Base-by-base conservation (phyloP, 2,329 filamentous ascomycete genomes). In the Helotiales sp. region DNA sequence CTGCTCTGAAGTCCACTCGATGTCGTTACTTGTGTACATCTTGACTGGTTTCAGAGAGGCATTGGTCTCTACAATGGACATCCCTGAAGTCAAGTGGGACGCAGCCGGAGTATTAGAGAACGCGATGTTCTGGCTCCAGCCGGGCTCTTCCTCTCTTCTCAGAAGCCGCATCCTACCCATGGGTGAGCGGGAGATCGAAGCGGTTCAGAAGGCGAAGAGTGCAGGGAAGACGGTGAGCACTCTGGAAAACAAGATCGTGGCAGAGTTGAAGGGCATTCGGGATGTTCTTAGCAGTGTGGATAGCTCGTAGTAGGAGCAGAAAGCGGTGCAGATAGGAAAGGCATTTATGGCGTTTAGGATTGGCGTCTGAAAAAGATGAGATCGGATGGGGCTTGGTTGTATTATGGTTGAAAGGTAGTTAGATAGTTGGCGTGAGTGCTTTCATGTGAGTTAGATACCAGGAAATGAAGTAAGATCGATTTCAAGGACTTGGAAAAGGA, bases 41-140 rank as follows among this genome's bases (percentile, higher is more conserved):
- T 82, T 98, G 3, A 85, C 86, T 6, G 86, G 86, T 7, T 87
- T 93, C 74, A 85, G 87, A 20, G 85, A 76, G 75, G 87, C 82
- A 62, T 40, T 70, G 10, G 82, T 84, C 10, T 92, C 91, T 59
- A 85, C 85, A n/a, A 87, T 90, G 24, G 89, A 93, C 26, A 89
- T 97, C 1, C 87, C 90, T 15, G 83, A 87, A 8, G 83, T 97
- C 6, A 84, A 87, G 61, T 97, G 93, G 89, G 93, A 97, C 75
- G 84, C 86, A 13, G 83, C 85, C 0, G 83, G 84, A 1, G 85
- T 96, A 55, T 85, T 91, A 71, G 94, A 97, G 77, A 93, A 96
- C 74, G 87, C 96, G 5, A 93, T 97, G 72, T 92, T 91, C 71
- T 93, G 93, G 85, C 81, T 97, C 40, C 54, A 57, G 30, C 54